Conservation (phyloP, 1,139 yeast species). For the Candida pseudoviswanathii region DNA sequence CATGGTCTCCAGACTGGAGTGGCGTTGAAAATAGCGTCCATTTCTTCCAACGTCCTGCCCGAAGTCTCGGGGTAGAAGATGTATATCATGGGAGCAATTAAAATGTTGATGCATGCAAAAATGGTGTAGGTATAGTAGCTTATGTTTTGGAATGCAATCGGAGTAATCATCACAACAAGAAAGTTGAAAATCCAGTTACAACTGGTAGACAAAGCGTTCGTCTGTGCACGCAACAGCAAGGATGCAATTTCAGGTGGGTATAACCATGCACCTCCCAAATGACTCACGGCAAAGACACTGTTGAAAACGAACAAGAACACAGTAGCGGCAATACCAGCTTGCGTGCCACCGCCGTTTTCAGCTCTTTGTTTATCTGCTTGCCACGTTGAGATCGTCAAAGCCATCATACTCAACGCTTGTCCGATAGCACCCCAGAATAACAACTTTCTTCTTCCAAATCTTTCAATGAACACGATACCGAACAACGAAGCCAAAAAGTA, state of each 20-base stretch:
- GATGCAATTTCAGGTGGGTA: conserved; percentile 42
- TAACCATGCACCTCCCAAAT: conserved; percentile 43
- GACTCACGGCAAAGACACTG: conserved; percentile 31
- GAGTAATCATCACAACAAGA: conserved; percentile 36
- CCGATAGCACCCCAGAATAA: conserved; percentile 57
- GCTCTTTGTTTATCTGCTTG: conserved; percentile 21
- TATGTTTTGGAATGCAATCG: conserved; percentile 33
- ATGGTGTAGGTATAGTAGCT: conserved; percentile 36
- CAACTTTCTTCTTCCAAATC: conserved; percentile 54
- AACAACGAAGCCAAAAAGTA: conserved; percentile 45
- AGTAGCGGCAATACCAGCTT: conserved; percentile 37
- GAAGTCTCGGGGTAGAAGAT: conserved; percentile 64
- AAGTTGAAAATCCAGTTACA: conserved; percentile 42
- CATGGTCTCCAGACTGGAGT: conserved; percentile 40
- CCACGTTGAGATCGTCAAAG: conserved; percentile 32
- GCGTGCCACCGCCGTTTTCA: conserved; percentile 17
- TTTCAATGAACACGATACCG: conserved; percentile 50
- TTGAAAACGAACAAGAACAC: conserved; percentile 40
- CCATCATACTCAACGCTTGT: conserved; percentile 37
- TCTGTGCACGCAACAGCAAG: conserved; percentile 37
- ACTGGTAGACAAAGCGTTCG: conserved; percentile 39
- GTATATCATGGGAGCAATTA: conserved; percentile 56
- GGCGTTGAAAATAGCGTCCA: conserved; percentile 57
- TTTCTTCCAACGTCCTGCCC: conserved; percentile 59
- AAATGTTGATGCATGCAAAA: conserved; percentile 43